phyloP scores from a whole-genome alignment of 2,329 filamentous ascomycete genomes.

The Mycosphaerelloides madeirae region DNA sequence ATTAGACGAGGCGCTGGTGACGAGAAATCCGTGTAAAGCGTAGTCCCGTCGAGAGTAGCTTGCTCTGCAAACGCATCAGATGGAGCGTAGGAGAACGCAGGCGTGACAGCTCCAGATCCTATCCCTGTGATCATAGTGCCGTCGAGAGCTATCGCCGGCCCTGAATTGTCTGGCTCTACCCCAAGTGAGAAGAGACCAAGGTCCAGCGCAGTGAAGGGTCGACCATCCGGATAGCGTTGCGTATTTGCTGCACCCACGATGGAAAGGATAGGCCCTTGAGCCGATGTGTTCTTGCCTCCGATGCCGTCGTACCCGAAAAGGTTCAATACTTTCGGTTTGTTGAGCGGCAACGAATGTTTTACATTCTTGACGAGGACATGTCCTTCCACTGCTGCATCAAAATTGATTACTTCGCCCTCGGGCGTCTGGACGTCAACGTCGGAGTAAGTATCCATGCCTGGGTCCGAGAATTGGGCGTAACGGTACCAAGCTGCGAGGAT shows the following conservation, averaged over 20 bases:
- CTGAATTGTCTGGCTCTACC: not conserved
- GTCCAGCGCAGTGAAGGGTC: constrained; percentile 74
- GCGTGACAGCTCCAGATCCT: constrained; percentile 20
- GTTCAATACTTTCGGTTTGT: constrained; percentile 64
- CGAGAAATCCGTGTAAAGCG: constrained; percentile 17
- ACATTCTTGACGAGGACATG: constrained; percentile 60
- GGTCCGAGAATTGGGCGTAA: constrained; percentile 49
- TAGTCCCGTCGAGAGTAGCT: constrained; percentile 21
- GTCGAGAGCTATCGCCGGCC: constrained; percentile 13
- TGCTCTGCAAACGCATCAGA: constrained; percentile 22
- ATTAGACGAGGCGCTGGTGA: constrained; percentile 7
- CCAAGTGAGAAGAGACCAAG: not conserved
- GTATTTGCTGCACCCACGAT: constrained; percentile 65
- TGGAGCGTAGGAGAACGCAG: constrained; percentile 17
- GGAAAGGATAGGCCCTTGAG: constrained; percentile 57
- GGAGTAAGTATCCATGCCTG: constrained; percentile 65
- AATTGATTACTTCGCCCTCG: constrained; percentile 64
- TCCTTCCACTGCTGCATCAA: constrained; percentile 52
- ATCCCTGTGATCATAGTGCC: constrained; percentile 23
- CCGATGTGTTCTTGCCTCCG: constrained; percentile 57
- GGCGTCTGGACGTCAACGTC: constrained; percentile 67
- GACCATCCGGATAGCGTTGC: constrained; percentile 38
- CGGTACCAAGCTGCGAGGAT: constrained; percentile 36
- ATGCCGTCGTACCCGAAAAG: constrained; percentile 67
- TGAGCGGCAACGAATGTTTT: constrained; percentile 51